Evolutionary conservation across 2,329 filamentous ascomycete genomes (phyloP).

Genomic region (Endocalyx cinctus): DNA sequence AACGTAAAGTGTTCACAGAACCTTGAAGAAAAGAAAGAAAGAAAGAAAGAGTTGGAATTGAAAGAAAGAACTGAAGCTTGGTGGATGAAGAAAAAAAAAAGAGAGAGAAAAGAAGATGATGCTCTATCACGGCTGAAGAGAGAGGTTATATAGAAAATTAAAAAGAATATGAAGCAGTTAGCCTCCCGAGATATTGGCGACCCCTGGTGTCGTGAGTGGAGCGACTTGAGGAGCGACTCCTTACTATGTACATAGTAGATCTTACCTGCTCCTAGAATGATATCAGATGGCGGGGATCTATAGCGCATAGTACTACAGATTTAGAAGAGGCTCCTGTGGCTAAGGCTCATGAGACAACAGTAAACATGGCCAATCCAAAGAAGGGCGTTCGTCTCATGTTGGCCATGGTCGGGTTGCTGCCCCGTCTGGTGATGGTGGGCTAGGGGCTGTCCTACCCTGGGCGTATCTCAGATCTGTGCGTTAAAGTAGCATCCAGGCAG

Average conservation of each 20-base stretch:
- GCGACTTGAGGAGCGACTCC: too few relatives aligned
- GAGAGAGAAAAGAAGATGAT: conserved; percentile 5
- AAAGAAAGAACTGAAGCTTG: conserved; percentile 25
- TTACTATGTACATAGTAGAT: too few relatives aligned
- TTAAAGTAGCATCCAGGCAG: too few relatives aligned
- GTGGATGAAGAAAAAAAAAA: conserved; percentile 15
- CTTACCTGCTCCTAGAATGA: too few relatives aligned
- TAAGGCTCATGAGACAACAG: too few relatives aligned
- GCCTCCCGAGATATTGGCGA: too few relatives aligned
- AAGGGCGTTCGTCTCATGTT: conserved; percentile 13
- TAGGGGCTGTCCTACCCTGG: neutral
- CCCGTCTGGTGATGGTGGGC: neutral
- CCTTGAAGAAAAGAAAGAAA: conserved; percentile 23
- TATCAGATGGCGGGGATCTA: too few relatives aligned
- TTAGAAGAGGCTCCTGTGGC: conserved; percentile 13
- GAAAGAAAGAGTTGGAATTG: conserved; percentile 19
- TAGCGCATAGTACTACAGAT: conserved; percentile 7
- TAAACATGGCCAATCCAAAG: neutral
- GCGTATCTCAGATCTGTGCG: neutral
- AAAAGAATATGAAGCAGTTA: conserved; percentile 9
- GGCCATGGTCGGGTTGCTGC: neutral
- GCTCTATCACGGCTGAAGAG: conserved; percentile 8
- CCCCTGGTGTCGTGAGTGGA: too few relatives aligned
- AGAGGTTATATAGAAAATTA: conserved; percentile 15
- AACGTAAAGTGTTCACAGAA: conserved; percentile 36